Conservation (phyloP, 2,329 filamentous ascomycete species). For the Remersonia thermophila region DNA sequence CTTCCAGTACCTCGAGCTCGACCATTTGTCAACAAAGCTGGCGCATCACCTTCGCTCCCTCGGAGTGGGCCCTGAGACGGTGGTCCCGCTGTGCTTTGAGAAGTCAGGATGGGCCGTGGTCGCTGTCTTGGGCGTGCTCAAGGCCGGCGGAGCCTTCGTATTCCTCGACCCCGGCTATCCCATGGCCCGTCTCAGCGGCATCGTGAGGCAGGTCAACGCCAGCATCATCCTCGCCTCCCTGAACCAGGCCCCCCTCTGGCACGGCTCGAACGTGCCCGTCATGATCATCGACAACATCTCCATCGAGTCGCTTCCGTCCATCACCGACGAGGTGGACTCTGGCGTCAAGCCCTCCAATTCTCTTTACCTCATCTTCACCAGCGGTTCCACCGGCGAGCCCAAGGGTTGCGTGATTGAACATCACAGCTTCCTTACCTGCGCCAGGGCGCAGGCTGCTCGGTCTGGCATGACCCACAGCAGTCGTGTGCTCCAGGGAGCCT, state of each 20-base stretch:
- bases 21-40: slow-evolving; percentile 8
- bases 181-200: slow-evolving; percentile 1
- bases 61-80: slow-evolving; percentile 10
- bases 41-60: slow-evolving; percentile 8
- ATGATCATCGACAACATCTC: no score
- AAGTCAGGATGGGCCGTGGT: slow-evolving; percentile 16
- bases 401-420: no score
- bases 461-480: slow-evolving; percentile 11
- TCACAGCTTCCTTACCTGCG: slow-evolving; percentile 15
- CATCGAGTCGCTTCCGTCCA: no score
- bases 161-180: slow-evolving; percentile 3
- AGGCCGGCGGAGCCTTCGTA: slow-evolving; percentile 15
- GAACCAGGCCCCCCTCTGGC: slow-evolving; percentile 10
- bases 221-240: slow-evolving; percentile 11
- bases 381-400: no score
- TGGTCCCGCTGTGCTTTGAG: slow-evolving; percentile 15
- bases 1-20: slow-evolving; percentile 10
- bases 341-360: no score
- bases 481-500: slow-evolving; percentile 20
- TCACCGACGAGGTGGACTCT: no score
- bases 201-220: not conserved
- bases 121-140: slow-evolving; percentile 15
- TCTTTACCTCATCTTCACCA: no score
- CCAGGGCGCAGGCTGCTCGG: slow-evolving; percentile 11
- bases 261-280: slow-evolving; percentile 5